Conservation (phyloP, 208 protist genomes). For the Crithidia sp. region DNA sequence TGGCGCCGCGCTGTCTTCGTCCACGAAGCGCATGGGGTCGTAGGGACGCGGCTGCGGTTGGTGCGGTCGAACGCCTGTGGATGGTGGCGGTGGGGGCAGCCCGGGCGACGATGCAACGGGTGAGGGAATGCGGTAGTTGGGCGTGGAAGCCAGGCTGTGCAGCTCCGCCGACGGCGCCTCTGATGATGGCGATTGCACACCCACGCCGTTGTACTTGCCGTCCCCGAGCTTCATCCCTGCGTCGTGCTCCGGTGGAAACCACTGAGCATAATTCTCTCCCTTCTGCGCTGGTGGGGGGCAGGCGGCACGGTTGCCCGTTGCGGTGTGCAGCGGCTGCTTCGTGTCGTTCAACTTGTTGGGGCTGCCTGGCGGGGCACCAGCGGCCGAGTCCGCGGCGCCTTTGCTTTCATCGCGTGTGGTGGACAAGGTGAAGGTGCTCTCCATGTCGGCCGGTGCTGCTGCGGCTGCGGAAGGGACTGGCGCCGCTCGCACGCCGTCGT, state of each 20-base stretch:
- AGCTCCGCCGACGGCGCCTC: slow-evolving; percentile 3
- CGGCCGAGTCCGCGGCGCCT: neutral
- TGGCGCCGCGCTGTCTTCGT: slow-evolving; percentile 22
- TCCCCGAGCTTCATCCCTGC: slow-evolving; percentile 23
- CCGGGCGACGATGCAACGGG: neutral
- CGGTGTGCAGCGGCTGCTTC: neutral
- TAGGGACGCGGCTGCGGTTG: neutral
- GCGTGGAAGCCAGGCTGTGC: slow-evolving; percentile 22
- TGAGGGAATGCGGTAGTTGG: neutral
- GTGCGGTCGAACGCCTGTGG: too few species aligned
- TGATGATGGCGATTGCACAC: slow-evolving; percentile 6
- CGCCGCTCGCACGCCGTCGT: neutral
- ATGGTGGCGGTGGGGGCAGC: too few species aligned
- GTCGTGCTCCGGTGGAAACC: slow-evolving; percentile 31
- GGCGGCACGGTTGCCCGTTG: neutral
- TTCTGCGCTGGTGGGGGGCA: neutral
- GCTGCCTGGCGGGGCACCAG: neutral
- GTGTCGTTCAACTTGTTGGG: neutral
- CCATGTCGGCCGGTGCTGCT: neutral
- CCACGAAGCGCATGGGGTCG: slow-evolving; percentile 16
- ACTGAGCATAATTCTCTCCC: slow-evolving; percentile 9
- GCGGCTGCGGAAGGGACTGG: neutral
- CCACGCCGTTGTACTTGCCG: slow-evolving; percentile 28
- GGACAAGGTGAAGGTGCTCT: slow-evolving; percentile 1
- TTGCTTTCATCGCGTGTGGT: neutral